A percentile compares a stretch with the other conserved stretches of the same genome.
These are phyloP conservation scores for Lipomyces spencermartinsiae DNA, from an alignment of 805 yeast species.

Conservation along the genomic window DNA sequence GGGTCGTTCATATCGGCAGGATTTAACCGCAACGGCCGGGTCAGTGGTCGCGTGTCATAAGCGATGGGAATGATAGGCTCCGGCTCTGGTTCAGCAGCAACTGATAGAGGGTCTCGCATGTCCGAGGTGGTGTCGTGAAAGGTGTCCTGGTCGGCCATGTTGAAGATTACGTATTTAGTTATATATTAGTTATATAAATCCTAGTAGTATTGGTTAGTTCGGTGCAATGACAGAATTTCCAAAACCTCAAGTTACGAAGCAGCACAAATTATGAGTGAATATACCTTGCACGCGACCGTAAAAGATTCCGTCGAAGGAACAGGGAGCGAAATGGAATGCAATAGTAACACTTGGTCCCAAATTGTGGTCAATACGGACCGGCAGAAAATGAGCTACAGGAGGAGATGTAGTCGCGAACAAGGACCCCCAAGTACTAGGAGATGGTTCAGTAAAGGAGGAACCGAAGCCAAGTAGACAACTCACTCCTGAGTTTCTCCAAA, in stretches of 20 bases:
- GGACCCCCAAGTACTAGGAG: not conserved
- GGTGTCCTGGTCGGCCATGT: slow-evolving; percentile 3
- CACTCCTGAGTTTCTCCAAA: not conserved
- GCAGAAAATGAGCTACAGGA: not conserved
- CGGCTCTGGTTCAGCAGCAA: slow-evolving; percentile 16
- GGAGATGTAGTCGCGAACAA: not conserved
- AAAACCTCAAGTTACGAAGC: too few relatives aligned
- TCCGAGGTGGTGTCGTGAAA: slow-evolving; percentile 13
- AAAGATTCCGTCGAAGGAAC: too few relatives aligned
- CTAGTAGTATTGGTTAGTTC: not conserved
- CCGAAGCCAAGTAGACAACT: not conserved
- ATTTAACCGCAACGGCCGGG: slow-evolving; percentile 24
- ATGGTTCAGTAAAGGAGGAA: not conserved
- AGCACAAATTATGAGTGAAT: too few relatives aligned
- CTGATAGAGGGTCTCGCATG: slow-evolving; percentile 19
- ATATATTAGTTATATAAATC: not conserved
- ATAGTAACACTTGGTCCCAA: too few relatives aligned
- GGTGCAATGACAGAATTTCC: too few relatives aligned
- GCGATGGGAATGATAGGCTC: slow-evolving; percentile 29
- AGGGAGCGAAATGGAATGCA: too few relatives aligned
- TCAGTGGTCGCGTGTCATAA: slow-evolving; percentile 24
- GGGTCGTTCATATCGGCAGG: slow-evolving; percentile 36
- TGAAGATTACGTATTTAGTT: not conserved
- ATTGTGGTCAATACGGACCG: too few relatives aligned
- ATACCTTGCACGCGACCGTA: too few relatives aligned